phyloP scores from a whole-genome alignment of 768 basidiomycete species.

The Suillus weaverae region DNA sequence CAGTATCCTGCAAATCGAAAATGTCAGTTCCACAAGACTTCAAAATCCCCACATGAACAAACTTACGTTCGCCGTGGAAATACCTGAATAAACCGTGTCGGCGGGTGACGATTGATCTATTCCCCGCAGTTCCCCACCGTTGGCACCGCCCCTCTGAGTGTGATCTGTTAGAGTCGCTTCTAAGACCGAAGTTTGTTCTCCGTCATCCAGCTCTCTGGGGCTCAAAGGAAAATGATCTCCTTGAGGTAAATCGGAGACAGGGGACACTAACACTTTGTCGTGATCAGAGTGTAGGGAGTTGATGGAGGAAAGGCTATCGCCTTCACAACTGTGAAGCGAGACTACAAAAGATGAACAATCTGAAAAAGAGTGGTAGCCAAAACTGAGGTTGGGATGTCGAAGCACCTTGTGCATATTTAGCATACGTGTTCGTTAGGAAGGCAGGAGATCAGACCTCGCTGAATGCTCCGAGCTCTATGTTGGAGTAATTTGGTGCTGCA shows the following conservation, averaged over 20 bases:
- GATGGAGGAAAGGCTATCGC: neutral
- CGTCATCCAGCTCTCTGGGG: neutral
- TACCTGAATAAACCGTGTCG: neutral
- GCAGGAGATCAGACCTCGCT: neutral
- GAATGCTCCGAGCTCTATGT: neutral
- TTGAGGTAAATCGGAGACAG: neutral
- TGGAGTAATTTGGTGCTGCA: slow-evolving; percentile 2
- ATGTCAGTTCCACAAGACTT: neutral
- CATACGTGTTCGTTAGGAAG: neutral
- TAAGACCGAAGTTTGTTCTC: neutral
- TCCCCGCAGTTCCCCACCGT: neutral
- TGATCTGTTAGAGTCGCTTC: neutral
- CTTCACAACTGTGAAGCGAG: slow-evolving; percentile 1
- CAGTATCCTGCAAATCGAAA: neutral
- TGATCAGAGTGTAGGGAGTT: neutral
- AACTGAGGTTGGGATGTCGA: neutral
- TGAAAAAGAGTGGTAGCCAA: neutral
- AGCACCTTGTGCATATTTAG: neutral
- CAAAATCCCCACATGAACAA: neutral
- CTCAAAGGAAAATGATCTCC: neutral
- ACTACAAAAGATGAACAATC: neutral
- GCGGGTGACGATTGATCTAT: neutral
- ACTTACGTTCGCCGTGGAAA: neutral
- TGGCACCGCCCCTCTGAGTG: neutral
- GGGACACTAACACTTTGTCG: slow-evolving; percentile 2